A percentile compares a stretch with the other conserved stretches of the same genome.
These are phyloP conservation scores for Fusarium newnesense DNA, from an alignment of 2,329 filamentous ascomycete genomes.

Conservation along the genomic window DNA sequence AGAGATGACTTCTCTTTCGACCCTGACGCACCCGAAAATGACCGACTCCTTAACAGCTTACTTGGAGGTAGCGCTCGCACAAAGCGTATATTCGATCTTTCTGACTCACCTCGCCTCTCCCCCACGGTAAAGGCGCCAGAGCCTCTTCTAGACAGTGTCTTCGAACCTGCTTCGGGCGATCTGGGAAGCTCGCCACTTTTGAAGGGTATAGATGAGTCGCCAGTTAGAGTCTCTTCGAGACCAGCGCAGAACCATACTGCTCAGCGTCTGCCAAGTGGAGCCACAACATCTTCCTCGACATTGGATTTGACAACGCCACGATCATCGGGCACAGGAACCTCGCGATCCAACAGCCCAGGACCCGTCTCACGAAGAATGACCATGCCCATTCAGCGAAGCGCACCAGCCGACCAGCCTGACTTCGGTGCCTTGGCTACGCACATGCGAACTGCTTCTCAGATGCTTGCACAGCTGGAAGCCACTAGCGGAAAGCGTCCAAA, in stretches of 20 bases:
- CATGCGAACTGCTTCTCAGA: slow-evolving; percentile 88
- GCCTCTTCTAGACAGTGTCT: slow-evolving; percentile 74
- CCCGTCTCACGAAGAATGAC: slow-evolving; percentile 67
- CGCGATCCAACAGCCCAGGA: slow-evolving; percentile 74
- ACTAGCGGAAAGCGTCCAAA: slow-evolving; percentile 83
- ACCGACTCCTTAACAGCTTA: slow-evolving; percentile 69
- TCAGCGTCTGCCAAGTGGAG: slow-evolving; percentile 70
- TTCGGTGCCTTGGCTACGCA: slow-evolving; percentile 86
- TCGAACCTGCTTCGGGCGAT: slow-evolving; percentile 84
- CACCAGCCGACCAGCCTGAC: slow-evolving; percentile 75
- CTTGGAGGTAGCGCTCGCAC: slow-evolving; percentile 66
- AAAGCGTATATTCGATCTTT: slow-evolving; percentile 73
- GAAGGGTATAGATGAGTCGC: slow-evolving; percentile 65
- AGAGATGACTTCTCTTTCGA: slow-evolving; percentile 87
- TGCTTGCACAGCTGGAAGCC: slow-evolving; percentile 84
- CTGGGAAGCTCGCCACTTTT: slow-evolving; percentile 78
- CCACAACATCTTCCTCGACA: slow-evolving; percentile 67
- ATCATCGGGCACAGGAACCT: slow-evolving; percentile 74
- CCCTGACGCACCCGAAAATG: slow-evolving; percentile 77
- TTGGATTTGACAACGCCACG: slow-evolving; percentile 73
- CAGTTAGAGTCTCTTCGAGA: slow-evolving; percentile 44
- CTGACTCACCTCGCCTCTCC: slow-evolving; percentile 68
- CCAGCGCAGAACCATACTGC: slow-evolving; percentile 47
- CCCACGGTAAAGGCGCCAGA: slow-evolving; percentile 55
- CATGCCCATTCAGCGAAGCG: slow-evolving; percentile 64